Percentiles rank a stretch among this genome's conserved stretches.
phyloP scores from a whole-genome alignment of 805 yeast genomes.

The Blastobotrys chiropterorum region DNA sequence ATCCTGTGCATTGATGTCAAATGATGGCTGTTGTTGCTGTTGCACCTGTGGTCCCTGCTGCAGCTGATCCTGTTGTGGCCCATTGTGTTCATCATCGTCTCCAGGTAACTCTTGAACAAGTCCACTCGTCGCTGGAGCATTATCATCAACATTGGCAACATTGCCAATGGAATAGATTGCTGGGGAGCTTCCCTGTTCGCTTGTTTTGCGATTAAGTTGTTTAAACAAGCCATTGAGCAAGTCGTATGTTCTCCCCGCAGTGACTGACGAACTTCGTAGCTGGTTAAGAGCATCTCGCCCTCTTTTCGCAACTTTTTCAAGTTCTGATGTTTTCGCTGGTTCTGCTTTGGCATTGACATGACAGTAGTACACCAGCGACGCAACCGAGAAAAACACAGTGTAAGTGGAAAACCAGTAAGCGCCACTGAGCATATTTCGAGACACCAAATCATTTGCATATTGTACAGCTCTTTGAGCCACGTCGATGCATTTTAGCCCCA shows the following conservation, averaged over 20 bases:
- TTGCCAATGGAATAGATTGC: slow-evolving; percentile 2
- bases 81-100: neutral
- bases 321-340: slow-evolving; percentile 29
- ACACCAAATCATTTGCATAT: slow-evolving; percentile 73
- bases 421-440: slow-evolving; percentile 64
- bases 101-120: neutral
- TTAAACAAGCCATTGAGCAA: slow-evolving; percentile 60
- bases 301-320: slow-evolving; percentile 69
- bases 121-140: neutral
- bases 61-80: neutral
- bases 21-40: neutral
- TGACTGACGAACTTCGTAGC: slow-evolving; percentile 66
- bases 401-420: slow-evolving; percentile 91
- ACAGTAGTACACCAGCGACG: slow-evolving; percentile 75
- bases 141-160: neutral
- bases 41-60: slow-evolving; percentile 1
- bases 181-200: slow-evolving; percentile 6
- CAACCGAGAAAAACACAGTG: slow-evolving; percentile 82
- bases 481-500: slow-evolving; percentile 56
- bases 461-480: slow-evolving; percentile 79
- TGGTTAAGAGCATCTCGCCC: slow-evolving; percentile 70
- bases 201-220: slow-evolving; percentile 20
- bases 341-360: slow-evolving; percentile 41
- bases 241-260: slow-evolving; percentile 75
- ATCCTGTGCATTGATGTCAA: neutral